A percentile compares a stretch with the other conserved stretches of the same genome.
Evolutionary conservation across 345 rosid species (phyloP).

Genomic region (Xanthoceras sorbifolium): DNA sequence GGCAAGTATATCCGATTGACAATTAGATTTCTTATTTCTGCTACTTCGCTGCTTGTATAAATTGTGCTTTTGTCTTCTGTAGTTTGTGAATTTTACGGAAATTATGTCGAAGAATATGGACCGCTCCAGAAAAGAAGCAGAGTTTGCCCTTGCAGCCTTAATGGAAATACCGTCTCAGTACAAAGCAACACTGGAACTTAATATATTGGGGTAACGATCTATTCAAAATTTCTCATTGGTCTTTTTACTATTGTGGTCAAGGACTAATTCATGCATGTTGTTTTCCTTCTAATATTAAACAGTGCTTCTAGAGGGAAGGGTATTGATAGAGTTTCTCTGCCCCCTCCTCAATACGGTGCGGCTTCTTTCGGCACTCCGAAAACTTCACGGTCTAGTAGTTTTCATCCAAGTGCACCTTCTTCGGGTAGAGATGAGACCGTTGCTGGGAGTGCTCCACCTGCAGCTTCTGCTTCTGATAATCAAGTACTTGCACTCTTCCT

Average conservation of each 20-base stretch:
- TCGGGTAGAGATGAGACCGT: constrained; percentile 23
- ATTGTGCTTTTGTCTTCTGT: constrained; percentile 16
- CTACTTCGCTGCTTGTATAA: background rate
- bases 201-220: constrained; percentile 67
- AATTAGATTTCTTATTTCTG: background rate
- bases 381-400: constrained; percentile 42
- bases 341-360: constrained; percentile 52
- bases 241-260: background rate
- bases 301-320: constrained; percentile 44
- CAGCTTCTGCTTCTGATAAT: constrained; percentile 48
- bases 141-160: constrained; percentile 85
- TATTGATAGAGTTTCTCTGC: constrained; percentile 51
- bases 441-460: constrained; percentile 32
- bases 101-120: constrained; percentile 81
- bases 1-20: constrained; percentile 38
- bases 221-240: background rate
- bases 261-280: background rate
- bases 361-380: constrained; percentile 32
- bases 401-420: constrained; percentile 52
- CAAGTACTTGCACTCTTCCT: constrained; percentile 31
- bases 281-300: constrained; percentile 16
- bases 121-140: constrained; percentile 74
- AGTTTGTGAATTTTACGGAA: constrained; percentile 96
- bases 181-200: constrained; percentile 86
- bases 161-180: constrained; percentile 97